phyloP scores from a whole-genome alignment of 768 basidiomycete species.

The Serendipita sp. region DNA sequence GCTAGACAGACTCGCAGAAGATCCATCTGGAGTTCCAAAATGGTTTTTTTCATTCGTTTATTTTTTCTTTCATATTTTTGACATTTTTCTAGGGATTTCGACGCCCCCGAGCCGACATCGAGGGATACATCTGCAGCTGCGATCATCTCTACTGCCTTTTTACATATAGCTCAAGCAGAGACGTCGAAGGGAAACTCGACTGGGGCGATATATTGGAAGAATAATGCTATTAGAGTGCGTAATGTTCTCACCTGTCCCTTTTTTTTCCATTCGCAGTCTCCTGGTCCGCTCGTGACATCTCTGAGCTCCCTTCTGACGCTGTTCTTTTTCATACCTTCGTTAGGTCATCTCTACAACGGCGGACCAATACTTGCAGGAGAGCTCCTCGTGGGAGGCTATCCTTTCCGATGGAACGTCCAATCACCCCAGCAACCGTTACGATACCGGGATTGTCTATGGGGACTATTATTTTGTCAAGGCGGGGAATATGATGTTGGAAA shows the following conservation, averaged over 20 bases:
- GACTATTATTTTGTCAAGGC: slow-evolving; percentile 44
- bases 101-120: slow-evolving; percentile 7
- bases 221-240: neutral
- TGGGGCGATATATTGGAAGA: slow-evolving; percentile 1
- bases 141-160: slow-evolving; percentile 7
- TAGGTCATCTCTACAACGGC: slow-evolving; percentile 35
- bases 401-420: slow-evolving; percentile 53
- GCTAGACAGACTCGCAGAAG: neutral
- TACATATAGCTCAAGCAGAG: slow-evolving; percentile 6
- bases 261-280: neutral
- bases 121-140: slow-evolving; percentile 10
- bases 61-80: neutral
- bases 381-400: slow-evolving; percentile 41
- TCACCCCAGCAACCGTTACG: slow-evolving; percentile 22
- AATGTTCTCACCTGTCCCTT: neutral
- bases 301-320: neutral
- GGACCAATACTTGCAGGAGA: slow-evolving; percentile 34
- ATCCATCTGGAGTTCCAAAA: slow-evolving; percentile 1
- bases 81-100: slow-evolving; percentile 9
- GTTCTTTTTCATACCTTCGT: neutral
- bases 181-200: neutral
- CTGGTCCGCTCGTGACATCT: neutral
- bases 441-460: slow-evolving; percentile 44
- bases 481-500: slow-evolving; percentile 6
- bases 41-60: neutral